Base-by-base conservation (phyloP, 176 grass and related monocot genomes). In the Aechmea fasciata region DNA sequence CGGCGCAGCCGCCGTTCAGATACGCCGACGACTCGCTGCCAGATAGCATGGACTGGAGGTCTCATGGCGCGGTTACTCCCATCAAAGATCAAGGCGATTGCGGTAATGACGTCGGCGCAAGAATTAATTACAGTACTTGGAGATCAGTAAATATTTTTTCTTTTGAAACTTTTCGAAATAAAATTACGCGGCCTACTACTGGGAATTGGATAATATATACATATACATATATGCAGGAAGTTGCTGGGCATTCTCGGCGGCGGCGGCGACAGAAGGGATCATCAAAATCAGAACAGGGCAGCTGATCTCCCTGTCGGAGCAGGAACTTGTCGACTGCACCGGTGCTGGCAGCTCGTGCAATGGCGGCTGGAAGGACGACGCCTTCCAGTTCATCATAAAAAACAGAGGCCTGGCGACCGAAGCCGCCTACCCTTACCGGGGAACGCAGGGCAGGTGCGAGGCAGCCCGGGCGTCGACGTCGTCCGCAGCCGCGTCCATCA, bases 331-430 rank as follows among this genome's bases (percentile, higher is more conserved):
- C 10, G 73, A 75, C 25, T 67, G 73, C n/a, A 33, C 51, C 50
- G 25, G 11, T 2, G 8, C 3, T 20, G 9, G 18, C 55, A 11
- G 15, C 11, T 9, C 17, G 51, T 75, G 62, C 57, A 66, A 66
- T 9, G 73, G 73, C 18, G 73, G 73, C 3, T 3, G 2, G 14
- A 67, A 67, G 62, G 59, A 75, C 17, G 11, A 50, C n/a, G 72
- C 82, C 19, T 85, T 70, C 20, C 66, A 80, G 13, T 85, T 85
- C 66, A 52, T 85, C 59, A 25, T 3, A 11, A 10, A 63, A 8
- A 80, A 85, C 11, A 72, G 72, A 6, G 82, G 82, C 11, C 7
- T 80, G 3, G 74, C 69, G 19, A 61, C 82, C 0, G 72, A 85
- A 26, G 15, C 15, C 12, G 72, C 80, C 19, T 85, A 85, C 50